Base-by-base conservation (phyloP, 78 protist species). In the Trichosphaerium sp. region DNA sequence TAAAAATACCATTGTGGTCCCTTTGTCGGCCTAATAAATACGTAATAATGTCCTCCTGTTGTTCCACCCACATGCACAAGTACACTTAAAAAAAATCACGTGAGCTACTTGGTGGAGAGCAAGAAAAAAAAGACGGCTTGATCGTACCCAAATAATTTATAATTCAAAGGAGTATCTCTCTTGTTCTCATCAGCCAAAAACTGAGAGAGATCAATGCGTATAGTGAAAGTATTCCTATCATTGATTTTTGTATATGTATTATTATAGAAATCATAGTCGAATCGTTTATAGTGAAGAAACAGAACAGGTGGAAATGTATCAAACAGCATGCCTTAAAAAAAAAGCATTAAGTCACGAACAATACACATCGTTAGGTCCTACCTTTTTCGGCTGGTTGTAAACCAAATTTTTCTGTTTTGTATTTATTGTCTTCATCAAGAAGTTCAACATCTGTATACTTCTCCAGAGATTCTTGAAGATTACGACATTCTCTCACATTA, bases 1-100 rank as follows among this genome's bases (percentile, higher is more conserved):
- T n/a, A n/a, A n/a, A 6, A 41, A 29, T 18, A 57, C 83, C 76
- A 42, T 38, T 69, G 80, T 25, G 73, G 77, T 28, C 31, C 65
- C 63, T 21, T 49, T 15, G 23, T 21, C 7, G 96, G 94, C 23
- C 82, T 57, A 23, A 94, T 12, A 74, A 54, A 93, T 37, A 75
- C 91, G 35, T 84, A 94, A 78, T 96, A 96, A 70, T 96, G 99
- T 3, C 99, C 99, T 40, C 90, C 88, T 54, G 85, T 74, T 43
- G 78, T 72, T 23, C 79, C 90, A 26, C 99, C 99, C 29, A 81
- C n/a, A 75, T 96, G 99, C 10, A 96, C 91, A 29, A 96, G 78
- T 41, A 96, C 97, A 18, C 74, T 37, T 61, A 65, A 25, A 67
- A 87, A 2, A 40, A 34, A 51, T 31, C 14, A 14, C 10, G n/a